Base-by-base conservation (phyloP, 2,329 filamentous ascomycete genomes). In the Lachnellula willkommii region DNA sequence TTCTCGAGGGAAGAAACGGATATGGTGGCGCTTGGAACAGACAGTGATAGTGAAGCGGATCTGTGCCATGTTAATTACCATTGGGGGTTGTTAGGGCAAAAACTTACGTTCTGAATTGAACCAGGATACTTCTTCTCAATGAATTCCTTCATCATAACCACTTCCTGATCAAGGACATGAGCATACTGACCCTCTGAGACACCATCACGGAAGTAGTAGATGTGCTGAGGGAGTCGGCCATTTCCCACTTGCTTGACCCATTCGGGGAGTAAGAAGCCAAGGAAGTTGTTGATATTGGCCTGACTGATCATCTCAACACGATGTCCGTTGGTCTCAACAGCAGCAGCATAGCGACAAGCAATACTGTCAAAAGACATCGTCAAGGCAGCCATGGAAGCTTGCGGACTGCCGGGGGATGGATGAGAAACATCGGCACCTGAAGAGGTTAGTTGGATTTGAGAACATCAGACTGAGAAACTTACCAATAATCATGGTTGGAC, bases 171-270 rank as follows among this genome's bases (percentile, higher is more conserved):
- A 9, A 99, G 74, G 0, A 99, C 87, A 26, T 90, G 83, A 1
- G 80, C 73, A 65, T 94, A 96, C 68, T 97, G 88, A 0, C 89
- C 89, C 65, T 96, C 90, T 0, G 87, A 87, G 1, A 97, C 90
- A 63, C 94, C 94, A 65, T 99, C 94, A 17, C 94, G 89, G 72
- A 97, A 88, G 73, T 95, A 97, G 64, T 95, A 89, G 54, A 99
- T 79, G 39, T 92, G 84, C n/a, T 79, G 64, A 0, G 93, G 92
- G 0, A 69, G 58, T 26, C 70, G 69, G n/a, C 81, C 79, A 2
- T 74, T 72, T 20, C 79, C 78, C 52, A 80, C 75, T 2, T 73
- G 78, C 15, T 73, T 66, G 32, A 80, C 75, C 89, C 92, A 97
- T 45, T 80, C 72, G 20, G 74, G 73, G 7, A 88, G 71, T 3